Conservation (phyloP, 192 early-diverging fungal species). For the Backusella westeae region DNA sequence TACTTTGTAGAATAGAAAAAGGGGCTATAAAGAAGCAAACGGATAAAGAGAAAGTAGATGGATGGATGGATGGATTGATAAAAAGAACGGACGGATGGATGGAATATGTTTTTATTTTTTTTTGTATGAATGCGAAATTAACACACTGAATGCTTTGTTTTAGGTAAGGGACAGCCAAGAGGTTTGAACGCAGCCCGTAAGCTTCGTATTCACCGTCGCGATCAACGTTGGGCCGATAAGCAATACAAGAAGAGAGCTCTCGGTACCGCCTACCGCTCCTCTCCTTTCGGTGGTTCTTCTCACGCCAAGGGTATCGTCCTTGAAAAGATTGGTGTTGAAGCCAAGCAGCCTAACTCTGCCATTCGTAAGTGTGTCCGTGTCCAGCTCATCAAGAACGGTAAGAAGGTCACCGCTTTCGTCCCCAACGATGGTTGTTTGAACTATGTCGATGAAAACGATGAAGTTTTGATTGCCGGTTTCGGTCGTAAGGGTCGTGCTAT, state of each 20-base stretch:
- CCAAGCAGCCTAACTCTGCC: constrained; percentile 99
- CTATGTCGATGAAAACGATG: constrained; percentile 99
- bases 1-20: not conserved
- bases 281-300: constrained; percentile 99
- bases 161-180: constrained; percentile 86
- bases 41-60: too few species aligned
- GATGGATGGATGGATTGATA: constrained; percentile 14
- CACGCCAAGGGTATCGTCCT: constrained; percentile 99
- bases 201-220: constrained; percentile 94
- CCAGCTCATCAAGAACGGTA: constrained; percentile 99
- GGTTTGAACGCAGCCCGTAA: constrained; percentile 98
- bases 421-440: constrained; percentile 99
- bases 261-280: constrained; percentile 97
- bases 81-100: not conserved
- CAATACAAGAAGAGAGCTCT: constrained; percentile 98
- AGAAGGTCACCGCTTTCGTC: constrained; percentile 99
- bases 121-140: too few species aligned
- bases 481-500: constrained; percentile 98
- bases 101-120: too few species aligned
- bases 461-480: constrained; percentile 99
- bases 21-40: not conserved
- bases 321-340: constrained; percentile 99
- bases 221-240: constrained; percentile 94
- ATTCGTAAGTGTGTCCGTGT: constrained; percentile 99
- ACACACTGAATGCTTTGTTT: not conserved